Conservation (phyloP, 2,329 filamentous ascomycete genomes). For the Dothideomycetidae sp. region DNA sequence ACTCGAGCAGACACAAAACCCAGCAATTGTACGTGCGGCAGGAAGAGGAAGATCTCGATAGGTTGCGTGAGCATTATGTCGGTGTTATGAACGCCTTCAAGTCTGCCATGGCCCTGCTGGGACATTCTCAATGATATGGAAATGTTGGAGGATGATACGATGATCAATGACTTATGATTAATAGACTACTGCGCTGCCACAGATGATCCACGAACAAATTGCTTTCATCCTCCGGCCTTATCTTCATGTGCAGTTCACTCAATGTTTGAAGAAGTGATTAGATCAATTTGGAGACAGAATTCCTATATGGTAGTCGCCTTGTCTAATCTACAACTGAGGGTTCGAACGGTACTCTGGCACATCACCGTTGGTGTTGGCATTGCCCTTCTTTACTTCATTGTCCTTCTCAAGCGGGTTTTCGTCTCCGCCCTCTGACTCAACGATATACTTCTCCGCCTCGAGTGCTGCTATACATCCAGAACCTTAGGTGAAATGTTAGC, state of each 20-base stretch:
- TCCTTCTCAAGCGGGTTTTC: conserved; percentile 33
- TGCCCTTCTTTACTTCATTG: conserved; percentile 34
- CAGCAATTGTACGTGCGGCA: conserved; percentile 62
- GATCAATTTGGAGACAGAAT: too few relatives aligned
- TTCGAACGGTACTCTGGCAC: conserved; percentile 50
- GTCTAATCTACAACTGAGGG: conserved; percentile 42
- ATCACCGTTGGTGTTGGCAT: conserved; percentile 35
- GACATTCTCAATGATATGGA: too few relatives aligned
- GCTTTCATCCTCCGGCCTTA: too few relatives aligned
- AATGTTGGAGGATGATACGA: too few relatives aligned
- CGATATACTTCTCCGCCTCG: conserved; percentile 85
- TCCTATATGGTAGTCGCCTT: too few relatives aligned
- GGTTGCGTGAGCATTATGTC: conserved; percentile 59
- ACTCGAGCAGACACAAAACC: conserved; percentile 51
- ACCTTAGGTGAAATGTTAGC: conserved; percentile 37
- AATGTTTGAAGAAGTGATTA: too few relatives aligned
- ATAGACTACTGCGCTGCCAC: too few relatives aligned
- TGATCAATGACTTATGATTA: too few relatives aligned
- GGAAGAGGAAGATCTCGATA: conserved; percentile 54
- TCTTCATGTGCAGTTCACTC: too few relatives aligned
- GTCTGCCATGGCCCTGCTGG: conserved; percentile 35
- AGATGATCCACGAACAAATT: too few relatives aligned
- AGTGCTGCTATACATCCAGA: conserved; percentile 91
- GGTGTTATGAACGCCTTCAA: conserved; percentile 35
- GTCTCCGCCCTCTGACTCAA: conserved; percentile 58